Evolutionary conservation across 2,329 filamentous ascomycete genomes (phyloP).

Genomic region (Raffaelea ambrosiae): DNA sequence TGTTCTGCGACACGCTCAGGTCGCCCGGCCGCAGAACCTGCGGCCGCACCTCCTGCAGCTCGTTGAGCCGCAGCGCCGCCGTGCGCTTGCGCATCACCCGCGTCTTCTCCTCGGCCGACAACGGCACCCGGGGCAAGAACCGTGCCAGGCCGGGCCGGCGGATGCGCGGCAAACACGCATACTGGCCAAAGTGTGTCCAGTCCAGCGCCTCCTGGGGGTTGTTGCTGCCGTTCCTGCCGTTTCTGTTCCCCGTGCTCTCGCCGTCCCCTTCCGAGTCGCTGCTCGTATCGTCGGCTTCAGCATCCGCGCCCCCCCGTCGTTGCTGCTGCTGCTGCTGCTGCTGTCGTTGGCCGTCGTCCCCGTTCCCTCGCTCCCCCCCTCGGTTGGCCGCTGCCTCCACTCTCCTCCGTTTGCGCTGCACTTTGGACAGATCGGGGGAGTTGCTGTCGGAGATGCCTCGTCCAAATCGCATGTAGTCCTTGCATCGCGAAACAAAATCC

Average conservation of each 20-base stretch:
- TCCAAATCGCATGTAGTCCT: slow-evolving; percentile 73
- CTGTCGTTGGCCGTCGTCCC: slow-evolving; percentile 50
- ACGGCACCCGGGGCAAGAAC: slow-evolving; percentile 71
- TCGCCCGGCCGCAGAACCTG: slow-evolving; percentile 69
- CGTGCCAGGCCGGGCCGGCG: slow-evolving; percentile 68
- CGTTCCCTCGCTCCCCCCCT: slow-evolving; percentile 29
- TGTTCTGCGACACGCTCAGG: slow-evolving; percentile 65
- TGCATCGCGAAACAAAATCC: slow-evolving; percentile 84
- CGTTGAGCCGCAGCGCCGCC: slow-evolving; percentile 60
- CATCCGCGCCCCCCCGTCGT: slow-evolving; percentile 25
- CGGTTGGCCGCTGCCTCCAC: slow-evolving; percentile 26
- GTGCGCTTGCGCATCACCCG: slow-evolving; percentile 63
- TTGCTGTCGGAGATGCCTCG: slow-evolving; percentile 44
- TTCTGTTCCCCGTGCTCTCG: slow-evolving; percentile 48
- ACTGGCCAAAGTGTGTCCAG: slow-evolving; percentile 76
- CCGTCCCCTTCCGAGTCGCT: slow-evolving; percentile 58
- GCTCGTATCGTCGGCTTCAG: slow-evolving; percentile 41
- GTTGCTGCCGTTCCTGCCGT: slow-evolving; percentile 58
- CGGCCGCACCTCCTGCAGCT: slow-evolving; percentile 63
- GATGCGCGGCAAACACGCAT: slow-evolving; percentile 66
- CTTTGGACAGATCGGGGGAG: slow-evolving; percentile 40
- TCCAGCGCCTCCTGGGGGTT: slow-evolving; percentile 67
- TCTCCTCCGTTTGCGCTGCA: slow-evolving; percentile 38
- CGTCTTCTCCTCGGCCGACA: slow-evolving; percentile 80
- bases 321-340: slow-evolving; percentile 30